Percentiles rank a stretch among this genome's conserved stretches.
Conservation (phyloP, 345 rosid species). For the Citrus maxima region DNA sequence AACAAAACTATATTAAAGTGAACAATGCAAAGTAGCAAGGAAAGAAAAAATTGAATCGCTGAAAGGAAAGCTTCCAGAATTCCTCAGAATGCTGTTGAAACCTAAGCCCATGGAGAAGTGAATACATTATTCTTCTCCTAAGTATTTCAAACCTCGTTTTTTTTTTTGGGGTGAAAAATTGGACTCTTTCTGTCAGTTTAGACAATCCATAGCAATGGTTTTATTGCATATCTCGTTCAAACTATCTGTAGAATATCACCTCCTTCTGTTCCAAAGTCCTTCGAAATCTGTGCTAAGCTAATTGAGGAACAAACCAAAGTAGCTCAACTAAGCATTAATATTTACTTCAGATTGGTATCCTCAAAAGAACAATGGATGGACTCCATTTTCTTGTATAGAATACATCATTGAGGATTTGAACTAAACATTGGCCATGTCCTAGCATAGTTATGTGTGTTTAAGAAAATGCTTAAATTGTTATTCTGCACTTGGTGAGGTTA, state of each 20-base stretch:
- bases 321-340: background rate
- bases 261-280: background rate
- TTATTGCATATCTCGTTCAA: background rate
- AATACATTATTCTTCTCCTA: background rate
- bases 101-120: background rate
- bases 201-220: background rate
- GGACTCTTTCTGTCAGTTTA: background rate
- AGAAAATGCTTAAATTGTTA: too few relatives aligned
- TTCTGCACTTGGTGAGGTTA: background rate
- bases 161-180: background rate
- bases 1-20: background rate
- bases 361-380: too few relatives aligned
- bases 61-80: background rate
- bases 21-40: background rate
- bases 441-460: too few relatives aligned
- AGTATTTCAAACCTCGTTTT: background rate
- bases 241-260: background rate
- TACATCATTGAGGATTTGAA: too few relatives aligned
- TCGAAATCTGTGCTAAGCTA: background rate
- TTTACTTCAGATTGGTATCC: background rate
- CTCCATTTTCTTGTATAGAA: too few relatives aligned
- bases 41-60: background rate
- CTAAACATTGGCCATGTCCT: background rate
- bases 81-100: background rate
- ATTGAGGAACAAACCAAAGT: background rate